These are phyloP conservation scores for Saccharomycopsis crataegensis DNA, from an alignment of 1,139 yeast species.

Conservation along the genomic window DNA sequence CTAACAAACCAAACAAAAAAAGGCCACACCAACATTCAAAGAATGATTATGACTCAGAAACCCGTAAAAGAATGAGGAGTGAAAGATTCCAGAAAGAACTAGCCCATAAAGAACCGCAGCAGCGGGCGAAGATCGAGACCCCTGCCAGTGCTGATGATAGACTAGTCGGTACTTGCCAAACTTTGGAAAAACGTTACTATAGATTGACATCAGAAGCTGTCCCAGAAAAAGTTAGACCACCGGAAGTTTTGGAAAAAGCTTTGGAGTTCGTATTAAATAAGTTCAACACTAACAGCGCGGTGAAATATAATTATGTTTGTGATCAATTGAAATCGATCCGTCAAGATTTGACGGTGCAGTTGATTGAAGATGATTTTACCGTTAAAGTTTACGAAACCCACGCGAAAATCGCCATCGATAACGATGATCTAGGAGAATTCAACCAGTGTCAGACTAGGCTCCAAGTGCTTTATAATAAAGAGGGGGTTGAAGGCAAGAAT, in stretches of 20 bases:
- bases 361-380: slow-evolving; percentile 72
- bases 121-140: slow-evolving; percentile 19
- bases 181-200: slow-evolving; percentile 68
- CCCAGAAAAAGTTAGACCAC: slow-evolving; percentile 76
- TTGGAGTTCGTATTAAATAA: slow-evolving; percentile 47
- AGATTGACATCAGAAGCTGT: slow-evolving; percentile 90
- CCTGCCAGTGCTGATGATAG: slow-evolving; percentile 20
- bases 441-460: slow-evolving; percentile 91
- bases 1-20: background rate
- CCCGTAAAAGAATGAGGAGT: slow-evolving; percentile 39
- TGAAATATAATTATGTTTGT: slow-evolving; percentile 66
- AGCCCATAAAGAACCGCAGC: slow-evolving; percentile 10
- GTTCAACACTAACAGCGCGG: slow-evolving; percentile 40
- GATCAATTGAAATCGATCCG: slow-evolving; percentile 88
- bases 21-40: background rate
- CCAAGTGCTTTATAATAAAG: slow-evolving; percentile 47
- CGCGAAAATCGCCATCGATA: slow-evolving; percentile 78
- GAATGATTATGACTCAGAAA: slow-evolving; percentile 28
- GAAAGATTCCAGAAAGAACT: slow-evolving; percentile 45
- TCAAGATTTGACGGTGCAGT: slow-evolving; percentile 91
- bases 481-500: slow-evolving; percentile 31
- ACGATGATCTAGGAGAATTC: slow-evolving; percentile 84
- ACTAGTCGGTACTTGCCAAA: slow-evolving; percentile 59
- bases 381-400: slow-evolving; percentile 77
- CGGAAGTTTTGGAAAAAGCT: slow-evolving; percentile 50